Evolutionary conservation across 2,329 filamentous ascomycete genomes (phyloP), one percentile per base, ranked within the genome.

Genomic region (Cadophora sp.): DNA sequence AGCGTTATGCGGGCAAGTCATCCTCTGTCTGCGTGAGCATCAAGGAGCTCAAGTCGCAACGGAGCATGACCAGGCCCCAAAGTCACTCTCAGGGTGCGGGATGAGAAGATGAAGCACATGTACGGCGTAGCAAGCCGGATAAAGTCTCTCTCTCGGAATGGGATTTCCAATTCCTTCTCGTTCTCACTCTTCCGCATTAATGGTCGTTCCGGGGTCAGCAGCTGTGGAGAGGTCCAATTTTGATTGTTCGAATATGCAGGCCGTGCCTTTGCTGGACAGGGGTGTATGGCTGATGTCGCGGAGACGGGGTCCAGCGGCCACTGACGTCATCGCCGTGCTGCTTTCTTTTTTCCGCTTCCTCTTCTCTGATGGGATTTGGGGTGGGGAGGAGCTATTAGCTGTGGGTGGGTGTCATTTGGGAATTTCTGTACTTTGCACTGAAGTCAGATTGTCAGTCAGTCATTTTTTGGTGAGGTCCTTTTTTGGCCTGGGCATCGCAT

Each of bases 241-340:
- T 47, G 41, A 45, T 30, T 47, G 20, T 64, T 50, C 36, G 60
- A 55, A 30, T 58, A 50, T 48, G 41, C 62, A 47, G 36, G 39
- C 48, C 20, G 27, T 24, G 24, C 20, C 27, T 5, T 24, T 18
- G 4, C 27, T 24, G 18, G 30, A 39, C 47, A 50, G 47, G 48
- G 33, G 48, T 20, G 39, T 47, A 16, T 48, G 22, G 50, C 50
- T 24, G 50, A 63, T 47, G 22, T 56, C 61, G 48, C 61, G 20
- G 22, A 43, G 6, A 36, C 6, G 27, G 27, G 27, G 27, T 30
- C 27, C 27, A 36, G 45, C 16, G 4, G 30, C 53, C 62, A 64
- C 62, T 36, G 39, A 62, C 58, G 64, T 66, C 64, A 66, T 62
- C 27, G 39, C 30, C 39, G 30, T 61, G 51, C 48, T 56, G 48